Base-by-base conservation (phyloP, 441 rosid genomes). In the Gossypium armourianum region DNA sequence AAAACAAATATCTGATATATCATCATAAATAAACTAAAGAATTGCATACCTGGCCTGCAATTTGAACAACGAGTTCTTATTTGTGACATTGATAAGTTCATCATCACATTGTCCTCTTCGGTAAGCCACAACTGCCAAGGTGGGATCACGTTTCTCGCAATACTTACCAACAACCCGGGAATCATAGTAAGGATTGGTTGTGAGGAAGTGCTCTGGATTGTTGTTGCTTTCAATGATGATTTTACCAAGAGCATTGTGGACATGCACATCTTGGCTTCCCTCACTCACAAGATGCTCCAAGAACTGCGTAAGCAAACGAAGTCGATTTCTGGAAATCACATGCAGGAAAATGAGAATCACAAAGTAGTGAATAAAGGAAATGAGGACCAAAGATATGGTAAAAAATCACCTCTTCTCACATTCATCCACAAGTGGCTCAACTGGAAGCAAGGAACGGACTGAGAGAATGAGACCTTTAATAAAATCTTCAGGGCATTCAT, bases 271-370 rank as follows among this genome's bases (percentile, higher is more conserved):
- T 81, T 91, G 97, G 84, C 99, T 96, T 74, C 99, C 98, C 83
- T 96, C 99, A 76, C 98, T 93, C 58, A 96, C 99, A 76, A 96
- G 90, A 90, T 96, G 99, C 93, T 96, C 98, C 86, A 96, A 81
- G 88, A 96, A 96, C 80, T 96, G 99, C 75, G 99, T 87, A 69
- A 96, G 97, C 80, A 96, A 85, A 54, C 98, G 96, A 62, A 93
- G 98, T 10, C 99, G 98, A 77, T 96, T 96, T 86, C 99, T 96
- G 86, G 50, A 73, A 71, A 81, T 21, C 61, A 40, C 20, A 74
- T 49, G 23, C 64, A 2, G 4, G 28, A 62, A 54, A 15, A 68
- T 74, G 67, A 77, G 68, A 72, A 72, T 32, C 20, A 36, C 36
- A 47, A 64, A 47, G 57, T 54, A 71, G n/a, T 36, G 21, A 29